Conservation (phyloP, 2,329 filamentous ascomycete species). For the Botrytis galanthina region DNA sequence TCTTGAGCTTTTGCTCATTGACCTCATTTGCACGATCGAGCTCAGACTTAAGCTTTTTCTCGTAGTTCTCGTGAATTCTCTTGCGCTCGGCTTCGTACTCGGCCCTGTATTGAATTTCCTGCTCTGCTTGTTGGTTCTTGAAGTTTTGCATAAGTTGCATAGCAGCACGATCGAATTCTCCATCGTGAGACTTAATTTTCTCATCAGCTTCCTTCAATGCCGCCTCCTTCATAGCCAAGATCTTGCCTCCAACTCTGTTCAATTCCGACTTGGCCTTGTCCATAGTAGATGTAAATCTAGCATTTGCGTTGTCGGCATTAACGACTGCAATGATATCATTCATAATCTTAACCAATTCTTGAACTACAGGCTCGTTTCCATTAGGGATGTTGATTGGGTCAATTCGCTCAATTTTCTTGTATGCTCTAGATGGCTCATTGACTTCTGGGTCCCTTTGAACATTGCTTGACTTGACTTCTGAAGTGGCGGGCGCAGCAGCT, state of each 20-base stretch:
- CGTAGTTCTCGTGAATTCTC: conserved; percentile 73
- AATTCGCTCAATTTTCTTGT: conserved; percentile 63
- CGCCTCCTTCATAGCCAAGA: conserved; percentile 67
- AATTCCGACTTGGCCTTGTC: conserved; percentile 84
- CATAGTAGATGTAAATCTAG: conserved; percentile 75
- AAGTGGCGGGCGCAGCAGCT: conserved; percentile 24
- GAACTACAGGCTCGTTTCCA: conserved; percentile 81
- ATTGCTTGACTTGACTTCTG: conserved; percentile 28
- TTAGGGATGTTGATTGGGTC: conserved; percentile 74
- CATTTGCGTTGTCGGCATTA: conserved; percentile 78
- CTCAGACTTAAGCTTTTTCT: conserved; percentile 74
- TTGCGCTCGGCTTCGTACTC: conserved; percentile 89
- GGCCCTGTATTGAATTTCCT: conserved; percentile 78
- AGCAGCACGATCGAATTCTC: conserved; percentile 83
- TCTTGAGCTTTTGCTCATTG: conserved; percentile 78
- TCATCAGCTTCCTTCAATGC: conserved; percentile 73
- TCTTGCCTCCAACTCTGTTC: conserved; percentile 72
- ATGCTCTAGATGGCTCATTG: conserved; percentile 62
- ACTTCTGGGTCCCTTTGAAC: conserved; percentile 55
- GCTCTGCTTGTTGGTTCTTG: conserved; percentile 75
- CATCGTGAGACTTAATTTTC: conserved; percentile 56
- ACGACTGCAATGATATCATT: conserved; percentile 95
- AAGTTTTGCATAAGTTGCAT: conserved; percentile 86
- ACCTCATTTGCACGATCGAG: conserved; percentile 76
- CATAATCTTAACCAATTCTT: conserved; percentile 90